These are phyloP conservation scores for Thuidium tamariscinum DNA, from an alignment of 225 moss, liverwort and hornwort species.

Conservation along the genomic window DNA sequence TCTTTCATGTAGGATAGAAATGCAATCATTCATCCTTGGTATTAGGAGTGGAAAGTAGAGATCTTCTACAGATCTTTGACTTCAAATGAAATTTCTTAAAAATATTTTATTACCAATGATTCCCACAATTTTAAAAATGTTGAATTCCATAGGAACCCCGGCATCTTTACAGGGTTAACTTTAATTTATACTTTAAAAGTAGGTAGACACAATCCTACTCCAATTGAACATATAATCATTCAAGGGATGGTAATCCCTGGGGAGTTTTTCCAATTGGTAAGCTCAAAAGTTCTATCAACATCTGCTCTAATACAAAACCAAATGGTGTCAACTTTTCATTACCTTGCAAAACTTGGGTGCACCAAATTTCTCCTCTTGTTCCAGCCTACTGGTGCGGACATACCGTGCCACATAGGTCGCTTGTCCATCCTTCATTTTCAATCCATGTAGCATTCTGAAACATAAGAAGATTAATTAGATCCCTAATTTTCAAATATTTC, in stretches of 20 bases:
- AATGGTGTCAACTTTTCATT: neutral
- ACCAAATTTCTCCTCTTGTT: neutral
- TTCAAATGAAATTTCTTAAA: no score
- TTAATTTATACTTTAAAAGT: neutral
- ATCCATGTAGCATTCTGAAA: neutral
- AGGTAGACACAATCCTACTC: neutral
- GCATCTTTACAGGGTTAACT: neutral
- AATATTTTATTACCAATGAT: no score
- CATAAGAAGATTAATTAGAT: neutral
- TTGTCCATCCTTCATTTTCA: neutral
- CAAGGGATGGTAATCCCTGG: neutral
- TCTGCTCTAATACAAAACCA: neutral
- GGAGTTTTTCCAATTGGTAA: neutral
- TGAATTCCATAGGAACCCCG: no score
- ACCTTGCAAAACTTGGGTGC: neutral
- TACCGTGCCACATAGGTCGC: neutral
- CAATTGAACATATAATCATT: neutral
- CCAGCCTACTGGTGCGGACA: neutral
- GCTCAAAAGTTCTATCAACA: no score
- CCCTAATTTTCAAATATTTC: neutral
- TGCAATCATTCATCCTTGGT: no score
- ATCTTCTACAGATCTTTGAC: no score
- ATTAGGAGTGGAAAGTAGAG: no score
- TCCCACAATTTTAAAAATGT: no score
- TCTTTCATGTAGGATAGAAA: no score